Evolutionary conservation across 1,284 basidiomycete species (phyloP).

Genomic region (Paramarasmius palmivorus): DNA sequence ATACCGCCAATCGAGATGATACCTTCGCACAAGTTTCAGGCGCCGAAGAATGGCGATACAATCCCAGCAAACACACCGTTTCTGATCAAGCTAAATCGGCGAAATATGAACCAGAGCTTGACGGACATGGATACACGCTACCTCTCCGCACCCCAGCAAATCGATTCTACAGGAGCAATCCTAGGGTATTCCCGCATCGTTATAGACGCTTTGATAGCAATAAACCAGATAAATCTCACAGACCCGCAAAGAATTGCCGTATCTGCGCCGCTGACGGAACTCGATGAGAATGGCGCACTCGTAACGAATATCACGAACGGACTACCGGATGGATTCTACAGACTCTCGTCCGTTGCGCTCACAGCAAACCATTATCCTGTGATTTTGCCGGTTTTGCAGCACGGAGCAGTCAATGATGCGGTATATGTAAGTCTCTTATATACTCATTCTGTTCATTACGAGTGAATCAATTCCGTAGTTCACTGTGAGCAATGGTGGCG

Average conservation of each 20-base stretch:
- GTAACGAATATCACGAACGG: background rate
- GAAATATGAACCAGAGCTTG: conserved; percentile 2
- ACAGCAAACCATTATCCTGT: conserved; percentile 8
- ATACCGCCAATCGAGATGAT: background rate
- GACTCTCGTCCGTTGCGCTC: background rate
- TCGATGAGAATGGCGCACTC: background rate
- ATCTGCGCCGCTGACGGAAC: background rate
- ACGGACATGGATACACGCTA: background rate
- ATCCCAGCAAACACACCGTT: background rate
- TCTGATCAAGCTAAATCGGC: background rate
- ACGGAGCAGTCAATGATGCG: conserved; percentile 5
- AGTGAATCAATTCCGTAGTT: too few species aligned
- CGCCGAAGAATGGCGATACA: background rate
- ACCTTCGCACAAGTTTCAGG: conserved; percentile 8
- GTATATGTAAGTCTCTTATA: conserved; percentile 6
- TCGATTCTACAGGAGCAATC: conserved; percentile 8
- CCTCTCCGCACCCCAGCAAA: conserved; percentile 7
- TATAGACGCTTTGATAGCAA: conserved; percentile 11
- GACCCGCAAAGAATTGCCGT: background rate
- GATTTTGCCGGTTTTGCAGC: background rate
- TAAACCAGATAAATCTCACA: conserved; percentile 14
- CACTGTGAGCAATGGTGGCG: too few species aligned
- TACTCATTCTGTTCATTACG: too few species aligned
- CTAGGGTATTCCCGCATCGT: conserved; percentile 16
- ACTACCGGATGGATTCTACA: conserved; percentile 3